Evolutionary conservation across 2,329 filamentous ascomycete species (phyloP).

Genomic region (Hymenoscyphus linearis): DNA sequence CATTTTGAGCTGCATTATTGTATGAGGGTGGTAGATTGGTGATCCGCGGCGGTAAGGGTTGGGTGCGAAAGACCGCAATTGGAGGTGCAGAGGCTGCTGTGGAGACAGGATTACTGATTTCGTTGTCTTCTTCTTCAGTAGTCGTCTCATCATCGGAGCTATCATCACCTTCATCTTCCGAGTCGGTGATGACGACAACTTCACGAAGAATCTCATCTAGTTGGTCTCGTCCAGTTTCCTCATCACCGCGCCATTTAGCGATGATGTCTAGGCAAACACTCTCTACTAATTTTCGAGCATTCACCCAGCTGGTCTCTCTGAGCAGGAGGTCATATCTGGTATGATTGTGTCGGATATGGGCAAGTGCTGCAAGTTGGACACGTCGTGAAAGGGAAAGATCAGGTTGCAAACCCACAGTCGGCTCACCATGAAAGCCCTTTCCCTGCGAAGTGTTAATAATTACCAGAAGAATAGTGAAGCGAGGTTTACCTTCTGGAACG

Average conservation of each 20-base stretch:
- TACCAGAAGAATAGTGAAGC: conserved; percentile 4
- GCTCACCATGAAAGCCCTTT: conserved; percentile 45
- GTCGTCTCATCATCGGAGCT: conserved; percentile 17
- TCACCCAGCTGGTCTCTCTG: conserved; percentile 51
- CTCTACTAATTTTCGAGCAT: conserved; percentile 57
- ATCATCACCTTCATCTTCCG: conserved; percentile 27
- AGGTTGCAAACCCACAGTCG: conserved; percentile 51
- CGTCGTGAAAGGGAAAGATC: conserved; percentile 54
- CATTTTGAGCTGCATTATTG: not conserved
- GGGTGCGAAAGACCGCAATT: conserved; percentile 14
- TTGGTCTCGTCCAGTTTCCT: conserved; percentile 63
- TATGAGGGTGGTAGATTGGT: not conserved
- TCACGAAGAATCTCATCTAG: conserved; percentile 62
- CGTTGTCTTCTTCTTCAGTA: conserved; percentile 24
- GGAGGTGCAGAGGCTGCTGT: conserved; percentile 12
- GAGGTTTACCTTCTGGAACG: conserved; percentile 54
- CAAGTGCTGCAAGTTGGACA: conserved; percentile 60
- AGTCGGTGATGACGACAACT: conserved; percentile 54
- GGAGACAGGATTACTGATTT: conserved; percentile 17
- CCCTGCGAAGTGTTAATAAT: conserved; percentile 37
- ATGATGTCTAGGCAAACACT: conserved; percentile 57
- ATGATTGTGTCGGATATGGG: conserved; percentile 62
- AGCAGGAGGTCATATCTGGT: conserved; percentile 60
- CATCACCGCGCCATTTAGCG: conserved; percentile 67
- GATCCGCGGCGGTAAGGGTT: not conserved